Conservation (phyloP, 2,329 filamentous ascomycete genomes). For the Rutstroemia sydowiana region DNA sequence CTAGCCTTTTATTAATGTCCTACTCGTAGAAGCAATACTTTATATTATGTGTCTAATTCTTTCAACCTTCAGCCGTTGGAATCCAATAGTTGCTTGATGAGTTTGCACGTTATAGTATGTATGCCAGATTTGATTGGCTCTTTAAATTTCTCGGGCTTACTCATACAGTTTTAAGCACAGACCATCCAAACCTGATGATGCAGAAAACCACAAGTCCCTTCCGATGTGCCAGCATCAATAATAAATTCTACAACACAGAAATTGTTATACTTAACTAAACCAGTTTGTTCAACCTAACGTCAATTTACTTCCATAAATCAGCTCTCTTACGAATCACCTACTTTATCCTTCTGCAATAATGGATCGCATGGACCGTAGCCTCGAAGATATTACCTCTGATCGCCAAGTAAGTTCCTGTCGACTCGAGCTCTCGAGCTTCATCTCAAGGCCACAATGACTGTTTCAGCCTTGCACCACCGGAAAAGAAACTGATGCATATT, state of each 20-base stretch:
- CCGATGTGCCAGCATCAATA: not conserved
- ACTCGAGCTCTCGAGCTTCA: not conserved
- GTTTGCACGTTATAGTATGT: no score
- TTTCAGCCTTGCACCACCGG: slow-evolving; percentile 23
- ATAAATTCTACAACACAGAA: not conserved
- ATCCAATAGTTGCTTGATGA: no score
- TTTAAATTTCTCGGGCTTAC: no score
- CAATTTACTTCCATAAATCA: not conserved
- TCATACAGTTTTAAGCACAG: not conserved
- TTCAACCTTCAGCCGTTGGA: no score
- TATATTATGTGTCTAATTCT: no score
- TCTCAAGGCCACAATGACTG: not conserved
- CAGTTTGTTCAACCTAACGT: not conserved
- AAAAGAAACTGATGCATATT: slow-evolving; percentile 9
- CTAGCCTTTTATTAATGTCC: no score
- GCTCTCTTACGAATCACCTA: not conserved
- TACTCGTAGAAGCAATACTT: no score
- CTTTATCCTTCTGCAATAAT: not conserved
- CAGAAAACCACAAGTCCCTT: not conserved
- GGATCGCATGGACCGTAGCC: slow-evolving; percentile 50
- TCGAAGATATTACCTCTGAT: slow-evolving; percentile 58
- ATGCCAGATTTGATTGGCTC: no score
- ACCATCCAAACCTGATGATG: not conserved
- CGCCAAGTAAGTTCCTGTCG: slow-evolving; percentile 42
- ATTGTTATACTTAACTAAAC: not conserved